Evolutionary conservation across 1,284 basidiomycete species (phyloP).

Genomic region (Papiliotrema nemorosa): DNA sequence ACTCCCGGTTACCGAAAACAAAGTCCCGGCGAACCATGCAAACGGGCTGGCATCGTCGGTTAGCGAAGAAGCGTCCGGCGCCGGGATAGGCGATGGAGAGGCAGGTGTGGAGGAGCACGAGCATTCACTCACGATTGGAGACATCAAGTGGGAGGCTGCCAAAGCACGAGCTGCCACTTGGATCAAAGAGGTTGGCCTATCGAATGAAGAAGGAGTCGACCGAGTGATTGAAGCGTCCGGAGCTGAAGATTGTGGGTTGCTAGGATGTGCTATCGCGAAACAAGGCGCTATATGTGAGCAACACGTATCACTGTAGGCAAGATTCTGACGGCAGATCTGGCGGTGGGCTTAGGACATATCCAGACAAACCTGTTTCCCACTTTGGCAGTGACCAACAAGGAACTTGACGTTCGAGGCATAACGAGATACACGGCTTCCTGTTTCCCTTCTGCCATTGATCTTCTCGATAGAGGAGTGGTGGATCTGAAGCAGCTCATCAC

Average conservation of each 20-base stretch:
- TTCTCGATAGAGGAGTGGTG: slow-evolving; percentile 54
- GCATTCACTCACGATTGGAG: slow-evolving; percentile 20
- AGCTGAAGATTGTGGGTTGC: slow-evolving; percentile 61
- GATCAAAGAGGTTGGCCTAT: slow-evolving; percentile 28
- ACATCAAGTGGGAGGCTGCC: slow-evolving; percentile 41
- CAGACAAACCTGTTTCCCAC: slow-evolving; percentile 43
- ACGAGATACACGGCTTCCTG: slow-evolving; percentile 47
- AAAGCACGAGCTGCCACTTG: slow-evolving; percentile 27
- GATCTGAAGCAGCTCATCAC: slow-evolving; percentile 57
- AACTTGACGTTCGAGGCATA: slow-evolving; percentile 64
- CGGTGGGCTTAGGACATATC: slow-evolving; percentile 43
- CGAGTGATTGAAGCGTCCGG: slow-evolving; percentile 62
- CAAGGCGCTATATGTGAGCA: slow-evolving; percentile 54
- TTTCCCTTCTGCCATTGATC: slow-evolving; percentile 54
- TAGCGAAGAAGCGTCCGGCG: slow-evolving; percentile 17
- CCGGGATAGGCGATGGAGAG: slow-evolving; percentile 29
- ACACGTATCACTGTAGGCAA: not conserved
- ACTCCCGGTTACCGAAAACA: slow-evolving; percentile 18
- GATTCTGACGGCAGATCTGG: slow-evolving; percentile 29
- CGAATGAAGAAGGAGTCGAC: slow-evolving; percentile 55
- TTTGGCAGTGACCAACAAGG: slow-evolving; percentile 58
- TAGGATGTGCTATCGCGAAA: slow-evolving; percentile 58
- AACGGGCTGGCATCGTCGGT: slow-evolving; percentile 15
- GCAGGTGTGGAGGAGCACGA: slow-evolving; percentile 16
- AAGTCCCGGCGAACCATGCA: slow-evolving; percentile 3